phyloP scores from a whole-genome alignment of 805 yeast genomes.

The Phaffomyces thermotolerans region DNA sequence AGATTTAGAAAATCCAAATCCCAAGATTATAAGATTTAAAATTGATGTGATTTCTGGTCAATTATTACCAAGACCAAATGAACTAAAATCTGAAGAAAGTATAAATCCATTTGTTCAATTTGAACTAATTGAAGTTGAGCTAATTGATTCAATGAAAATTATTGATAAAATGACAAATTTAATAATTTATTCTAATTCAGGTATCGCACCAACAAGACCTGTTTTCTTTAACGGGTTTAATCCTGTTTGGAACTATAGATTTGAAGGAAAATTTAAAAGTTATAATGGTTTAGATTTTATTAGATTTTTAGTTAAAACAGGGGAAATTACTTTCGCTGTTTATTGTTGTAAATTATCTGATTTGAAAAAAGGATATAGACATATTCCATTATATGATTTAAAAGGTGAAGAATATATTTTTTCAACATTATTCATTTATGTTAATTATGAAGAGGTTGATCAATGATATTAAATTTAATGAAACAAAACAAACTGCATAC shows the following conservation, averaged over 20 bases:
- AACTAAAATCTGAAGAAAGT: constrained; percentile 34
- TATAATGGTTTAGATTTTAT: constrained; percentile 47
- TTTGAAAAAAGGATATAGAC: constrained; percentile 74
- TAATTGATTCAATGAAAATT: constrained; percentile 10
- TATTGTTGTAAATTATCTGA: constrained; percentile 54
- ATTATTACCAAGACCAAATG: constrained; percentile 67
- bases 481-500: neutral
- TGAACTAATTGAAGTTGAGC: constrained; percentile 47
- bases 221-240: constrained; percentile 74
- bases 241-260: constrained; percentile 68
- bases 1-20: constrained; percentile 6
- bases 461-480: neutral
- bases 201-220: constrained; percentile 16
- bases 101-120: constrained; percentile 58
- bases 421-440: constrained; percentile 43
- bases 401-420: constrained; percentile 74
- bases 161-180: constrained; percentile 6
- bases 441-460: constrained; percentile 15
- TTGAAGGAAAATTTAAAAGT: constrained; percentile 34
- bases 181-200: neutral
- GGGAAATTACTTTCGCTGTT: constrained; percentile 44
- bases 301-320: constrained; percentile 43
- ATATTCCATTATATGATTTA: constrained; percentile 65
- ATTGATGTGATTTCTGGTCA: constrained; percentile 72
- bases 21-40: constrained; percentile 15